A percentile compares a stretch with the other conserved stretches of the same genome.
Conservation (phyloP, 768 basidiomycete genomes). For the Mycena chlorophos region DNA sequence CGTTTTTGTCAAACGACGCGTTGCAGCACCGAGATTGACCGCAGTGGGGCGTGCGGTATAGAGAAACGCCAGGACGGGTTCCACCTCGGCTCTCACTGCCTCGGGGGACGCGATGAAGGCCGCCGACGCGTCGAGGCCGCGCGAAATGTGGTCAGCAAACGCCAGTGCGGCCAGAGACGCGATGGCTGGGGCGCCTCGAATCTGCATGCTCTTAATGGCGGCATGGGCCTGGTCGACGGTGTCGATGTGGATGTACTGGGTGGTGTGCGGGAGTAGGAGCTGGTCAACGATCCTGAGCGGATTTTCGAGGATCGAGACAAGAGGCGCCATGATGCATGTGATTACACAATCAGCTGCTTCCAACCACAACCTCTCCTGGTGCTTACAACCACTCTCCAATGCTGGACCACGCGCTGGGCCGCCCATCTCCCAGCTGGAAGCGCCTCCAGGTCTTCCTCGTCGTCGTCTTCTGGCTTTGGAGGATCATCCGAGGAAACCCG, state of each 20-base stretch:
- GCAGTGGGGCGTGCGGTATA: conserved; percentile 92
- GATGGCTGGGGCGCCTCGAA: conserved; percentile 92
- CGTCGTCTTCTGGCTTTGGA: conserved; percentile 88
- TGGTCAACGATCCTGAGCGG: conserved; percentile 81
- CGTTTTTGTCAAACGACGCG: conserved; percentile 60
- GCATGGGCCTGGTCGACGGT: conserved; percentile 83
- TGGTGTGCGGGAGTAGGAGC: conserved; percentile 76
- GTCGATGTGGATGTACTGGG: conserved; percentile 64
- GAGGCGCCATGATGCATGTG: not conserved
- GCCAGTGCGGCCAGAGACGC: conserved; percentile 87
- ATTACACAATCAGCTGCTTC: not conserved
- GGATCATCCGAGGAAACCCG: conserved; percentile 65
- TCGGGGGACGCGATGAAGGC: conserved; percentile 56
- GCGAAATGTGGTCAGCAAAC: conserved; percentile 63
- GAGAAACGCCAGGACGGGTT: conserved; percentile 65
- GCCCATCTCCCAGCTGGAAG: conserved; percentile 89
- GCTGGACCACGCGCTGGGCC: conserved; percentile 92
- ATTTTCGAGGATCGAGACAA: conserved; percentile 32
- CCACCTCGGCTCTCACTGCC: conserved; percentile 55
- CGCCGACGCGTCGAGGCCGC: conserved; percentile 50
- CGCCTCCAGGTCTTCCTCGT: conserved; percentile 90
- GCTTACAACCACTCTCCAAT: conserved; percentile 41
- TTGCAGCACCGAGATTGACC: conserved; percentile 90
- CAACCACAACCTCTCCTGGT: not conserved
- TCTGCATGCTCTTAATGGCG: conserved; percentile 95